A percentile compares a stretch with the other conserved stretches of the same genome.
Evolutionary conservation across 2,329 filamentous ascomycete genomes (phyloP).

Genomic region (Fusarium hainanense): DNA sequence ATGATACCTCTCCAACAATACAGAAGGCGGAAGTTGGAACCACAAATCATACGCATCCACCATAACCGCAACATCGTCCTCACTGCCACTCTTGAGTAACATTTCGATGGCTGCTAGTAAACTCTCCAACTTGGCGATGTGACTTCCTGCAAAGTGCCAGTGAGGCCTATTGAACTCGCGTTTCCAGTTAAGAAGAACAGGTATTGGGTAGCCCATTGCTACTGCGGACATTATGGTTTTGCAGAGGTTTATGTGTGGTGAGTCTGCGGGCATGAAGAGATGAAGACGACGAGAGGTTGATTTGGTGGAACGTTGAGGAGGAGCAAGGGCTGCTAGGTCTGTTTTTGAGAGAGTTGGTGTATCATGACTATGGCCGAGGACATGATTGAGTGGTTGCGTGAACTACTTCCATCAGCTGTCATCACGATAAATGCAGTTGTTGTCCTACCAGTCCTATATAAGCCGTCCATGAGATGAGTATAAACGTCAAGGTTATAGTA

Average conservation of each 20-base stretch:
- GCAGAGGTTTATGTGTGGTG: constrained; percentile 53
- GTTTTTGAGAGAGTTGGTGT: constrained; percentile 6
- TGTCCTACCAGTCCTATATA: constrained; percentile 8
- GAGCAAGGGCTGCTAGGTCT: constrained; percentile 21
- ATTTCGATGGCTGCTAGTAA: constrained; percentile 48
- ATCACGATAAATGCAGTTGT: accelerated
- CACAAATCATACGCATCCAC: constrained; percentile 55
- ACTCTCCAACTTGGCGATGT: constrained; percentile 54
- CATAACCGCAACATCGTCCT: constrained; percentile 52
- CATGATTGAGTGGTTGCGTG: background rate
- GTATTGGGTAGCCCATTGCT: constrained; percentile 53
- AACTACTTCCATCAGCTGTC: constrained; percentile 27
- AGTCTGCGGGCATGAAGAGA: constrained; percentile 55
- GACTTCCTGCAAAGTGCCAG: constrained; percentile 54
- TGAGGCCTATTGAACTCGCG: constrained; percentile 52
- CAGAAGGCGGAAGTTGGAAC: constrained; percentile 54
- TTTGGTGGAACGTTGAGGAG: background rate
- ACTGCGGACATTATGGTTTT: constrained; percentile 54
- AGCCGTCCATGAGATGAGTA: constrained; percentile 21
- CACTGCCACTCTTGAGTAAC: constrained; percentile 37
- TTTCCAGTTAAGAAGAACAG: constrained; percentile 53
- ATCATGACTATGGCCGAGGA: background rate
- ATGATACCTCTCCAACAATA: constrained; percentile 52
- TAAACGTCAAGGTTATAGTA: background rate
- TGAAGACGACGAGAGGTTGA: constrained; percentile 44